Conservation (phyloP, 2,329 filamentous ascomycete species). For the Penicillium sp. region DNA sequence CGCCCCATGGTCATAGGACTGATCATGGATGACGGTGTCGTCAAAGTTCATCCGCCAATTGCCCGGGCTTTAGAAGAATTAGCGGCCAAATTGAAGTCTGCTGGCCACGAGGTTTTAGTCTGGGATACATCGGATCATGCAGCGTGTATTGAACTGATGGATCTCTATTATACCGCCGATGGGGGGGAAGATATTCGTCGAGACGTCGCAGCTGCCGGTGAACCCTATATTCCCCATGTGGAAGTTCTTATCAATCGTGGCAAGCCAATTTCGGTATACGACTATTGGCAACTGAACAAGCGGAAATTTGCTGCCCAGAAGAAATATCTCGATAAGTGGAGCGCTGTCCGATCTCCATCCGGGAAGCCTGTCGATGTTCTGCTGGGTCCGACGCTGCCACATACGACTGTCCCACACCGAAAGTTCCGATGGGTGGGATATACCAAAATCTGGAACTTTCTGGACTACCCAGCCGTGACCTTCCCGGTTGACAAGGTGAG, state of each 20-base stretch:
- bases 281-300: slow-evolving; percentile 68
- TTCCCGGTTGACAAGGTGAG: slow-evolving; percentile 55
- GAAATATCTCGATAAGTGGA: slow-evolving; percentile 62
- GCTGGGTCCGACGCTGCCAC: slow-evolving; percentile 61
- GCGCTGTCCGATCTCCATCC: slow-evolving; percentile 44
- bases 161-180: slow-evolving; percentile 62
- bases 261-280: slow-evolving; percentile 59
- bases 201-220: slow-evolving; percentile 56
- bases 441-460: slow-evolving; percentile 62
- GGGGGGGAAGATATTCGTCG: slow-evolving; percentile 63
- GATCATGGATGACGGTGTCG: slow-evolving; percentile 55
- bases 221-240: slow-evolving; percentile 61
- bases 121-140: slow-evolving; percentile 55
- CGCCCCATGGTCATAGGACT: slow-evolving; percentile 53
- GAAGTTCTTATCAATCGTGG: slow-evolving; percentile 56
- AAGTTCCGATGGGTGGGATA: slow-evolving; percentile 55
- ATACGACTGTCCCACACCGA: slow-evolving; percentile 52
- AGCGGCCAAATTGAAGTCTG: slow-evolving; percentile 38
- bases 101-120: slow-evolving; percentile 56
- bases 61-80: slow-evolving; percentile 45
- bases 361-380: slow-evolving; percentile 56
- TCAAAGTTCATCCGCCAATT: slow-evolving; percentile 57
- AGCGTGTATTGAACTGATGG: slow-evolving; percentile 59
- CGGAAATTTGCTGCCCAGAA: slow-evolving; percentile 56
- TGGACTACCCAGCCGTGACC: slow-evolving; percentile 61